Conservation (phyloP, 345 rosid genomes). For the Rhizophora apiculata region DNA sequence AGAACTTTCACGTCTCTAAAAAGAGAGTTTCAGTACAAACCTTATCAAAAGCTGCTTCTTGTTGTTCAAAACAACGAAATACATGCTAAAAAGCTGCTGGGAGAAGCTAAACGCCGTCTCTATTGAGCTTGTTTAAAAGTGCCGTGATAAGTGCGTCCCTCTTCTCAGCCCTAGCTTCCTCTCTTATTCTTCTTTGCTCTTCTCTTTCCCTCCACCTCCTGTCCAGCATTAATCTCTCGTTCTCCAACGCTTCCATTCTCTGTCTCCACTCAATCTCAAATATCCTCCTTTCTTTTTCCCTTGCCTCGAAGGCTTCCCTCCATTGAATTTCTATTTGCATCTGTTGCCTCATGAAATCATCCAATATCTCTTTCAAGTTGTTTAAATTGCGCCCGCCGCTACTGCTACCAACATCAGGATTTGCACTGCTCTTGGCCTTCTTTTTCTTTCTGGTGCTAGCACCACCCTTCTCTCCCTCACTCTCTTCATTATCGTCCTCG, state of each 20-base stretch:
- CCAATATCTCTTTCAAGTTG: conserved; percentile 52
- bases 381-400: conserved; percentile 6
- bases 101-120: conserved; percentile 39
- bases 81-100: neutral
- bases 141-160: conserved; percentile 80
- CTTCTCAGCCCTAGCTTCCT: conserved; percentile 93
- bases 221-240: conserved; percentile 78
- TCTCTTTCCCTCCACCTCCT: conserved; percentile 88
- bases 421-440: conserved; percentile 31
- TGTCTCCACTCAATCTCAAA: conserved; percentile 92
- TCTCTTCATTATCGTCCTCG: conserved; percentile 61
- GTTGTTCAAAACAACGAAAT: conserved; percentile 22
- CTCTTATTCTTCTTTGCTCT: conserved; percentile 81
- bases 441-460: conserved; percentile 48
- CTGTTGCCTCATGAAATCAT: conserved; percentile 83
- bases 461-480: conserved; percentile 38
- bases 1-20: neutral
- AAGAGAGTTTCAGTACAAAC: conserved; percentile 18
- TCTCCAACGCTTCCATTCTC: conserved; percentile 78
- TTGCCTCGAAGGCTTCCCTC: conserved; percentile 73
- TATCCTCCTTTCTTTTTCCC: conserved; percentile 68
- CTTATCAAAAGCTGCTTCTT: conserved; percentile 19
- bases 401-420: conserved; percentile 8
- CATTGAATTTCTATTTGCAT: conserved; percentile 74
- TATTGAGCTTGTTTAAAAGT: conserved; percentile 62